phyloP scores from a whole-genome alignment of 75 land plant genomes.

The Picea sitchensis region DNA sequence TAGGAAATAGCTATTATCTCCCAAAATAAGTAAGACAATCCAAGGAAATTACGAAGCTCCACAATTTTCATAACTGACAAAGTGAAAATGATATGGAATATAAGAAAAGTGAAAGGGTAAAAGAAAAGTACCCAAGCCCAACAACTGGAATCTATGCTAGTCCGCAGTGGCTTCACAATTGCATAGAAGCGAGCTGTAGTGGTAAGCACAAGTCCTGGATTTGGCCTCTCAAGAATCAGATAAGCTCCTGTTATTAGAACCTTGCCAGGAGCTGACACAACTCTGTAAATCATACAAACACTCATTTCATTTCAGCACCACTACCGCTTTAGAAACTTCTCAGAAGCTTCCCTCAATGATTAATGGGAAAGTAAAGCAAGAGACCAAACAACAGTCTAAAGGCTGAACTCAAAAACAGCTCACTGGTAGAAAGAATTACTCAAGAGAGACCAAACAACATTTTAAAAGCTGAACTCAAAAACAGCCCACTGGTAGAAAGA shows the following conservation, averaged over 20 bases:
- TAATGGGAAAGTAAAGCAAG: too few relatives aligned
- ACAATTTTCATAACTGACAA: background rate
- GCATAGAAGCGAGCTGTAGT: slow-evolving; percentile 89
- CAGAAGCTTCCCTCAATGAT: too few relatives aligned
- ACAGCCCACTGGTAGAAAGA: too few relatives aligned
- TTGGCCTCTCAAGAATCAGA: slow-evolving; percentile 80
- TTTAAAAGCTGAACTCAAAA: too few relatives aligned
- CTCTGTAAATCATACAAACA: slow-evolving; percentile 23
- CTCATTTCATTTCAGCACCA: too few relatives aligned
- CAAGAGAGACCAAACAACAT: too few relatives aligned
- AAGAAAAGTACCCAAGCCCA: slow-evolving; percentile 77
- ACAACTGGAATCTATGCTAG: slow-evolving; percentile 48
- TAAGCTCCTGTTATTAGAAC: slow-evolving; percentile 94
- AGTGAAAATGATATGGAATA: background rate
- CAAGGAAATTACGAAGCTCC: background rate
- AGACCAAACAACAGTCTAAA: too few relatives aligned
- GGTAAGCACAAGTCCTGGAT: slow-evolving; percentile 85
- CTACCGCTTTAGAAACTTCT: too few relatives aligned
- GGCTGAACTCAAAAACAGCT: too few relatives aligned
- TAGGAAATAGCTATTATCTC: background rate
- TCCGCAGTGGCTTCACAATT: slow-evolving; percentile 64
- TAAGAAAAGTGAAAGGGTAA: background rate
- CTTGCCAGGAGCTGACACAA: slow-evolving; percentile 94
- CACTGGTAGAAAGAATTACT: too few relatives aligned
- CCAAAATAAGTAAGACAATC: background rate